Conservation (phyloP, 805 yeast species). For the Wickerhamomyces rabaulensis region DNA sequence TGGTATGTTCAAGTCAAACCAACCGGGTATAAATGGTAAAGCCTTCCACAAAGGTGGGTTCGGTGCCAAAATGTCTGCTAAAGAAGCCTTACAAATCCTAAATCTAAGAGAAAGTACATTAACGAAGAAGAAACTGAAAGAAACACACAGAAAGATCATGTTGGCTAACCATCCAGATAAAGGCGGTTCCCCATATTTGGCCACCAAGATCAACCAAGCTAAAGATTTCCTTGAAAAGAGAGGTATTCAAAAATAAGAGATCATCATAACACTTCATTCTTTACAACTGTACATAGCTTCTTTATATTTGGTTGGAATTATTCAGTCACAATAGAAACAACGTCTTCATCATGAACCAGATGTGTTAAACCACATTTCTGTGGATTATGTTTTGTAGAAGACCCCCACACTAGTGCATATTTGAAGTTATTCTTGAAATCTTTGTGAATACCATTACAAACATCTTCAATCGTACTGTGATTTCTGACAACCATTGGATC, state of each 20-base stretch:
- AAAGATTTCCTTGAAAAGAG: conserved; percentile 69
- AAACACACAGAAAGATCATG: conserved; percentile 80
- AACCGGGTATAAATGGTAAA: conserved; percentile 37
- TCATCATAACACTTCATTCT: no score
- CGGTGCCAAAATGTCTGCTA: conserved; percentile 83
- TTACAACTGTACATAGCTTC: neutral
- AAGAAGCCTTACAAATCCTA: conserved; percentile 83
- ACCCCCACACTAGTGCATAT: conserved; percentile 96
- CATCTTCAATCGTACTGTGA: conserved; percentile 73
- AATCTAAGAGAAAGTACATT: conserved; percentile 64
- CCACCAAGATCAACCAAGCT: conserved; percentile 91
- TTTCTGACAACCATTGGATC: conserved; percentile 91
- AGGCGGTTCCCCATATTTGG: conserved; percentile 87
- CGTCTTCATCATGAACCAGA: conserved; percentile 86
- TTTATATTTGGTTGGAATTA: conserved; percentile 24
- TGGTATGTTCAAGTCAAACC: conserved; percentile 52
- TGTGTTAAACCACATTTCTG: conserved; percentile 93
- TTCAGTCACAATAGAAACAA: conserved; percentile 84
- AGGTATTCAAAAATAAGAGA: conserved; percentile 21
- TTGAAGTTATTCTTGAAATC: conserved; percentile 90
- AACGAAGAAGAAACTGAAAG: conserved; percentile 62
- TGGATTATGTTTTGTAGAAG: conserved; percentile 90
- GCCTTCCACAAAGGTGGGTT: conserved; percentile 80
- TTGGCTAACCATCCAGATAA: conserved; percentile 89
- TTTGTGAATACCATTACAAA: conserved; percentile 88